Evolutionary conservation across 108 stramenopile species (phyloP).

Genomic region (Stephanodiscus minutulus): DNA sequence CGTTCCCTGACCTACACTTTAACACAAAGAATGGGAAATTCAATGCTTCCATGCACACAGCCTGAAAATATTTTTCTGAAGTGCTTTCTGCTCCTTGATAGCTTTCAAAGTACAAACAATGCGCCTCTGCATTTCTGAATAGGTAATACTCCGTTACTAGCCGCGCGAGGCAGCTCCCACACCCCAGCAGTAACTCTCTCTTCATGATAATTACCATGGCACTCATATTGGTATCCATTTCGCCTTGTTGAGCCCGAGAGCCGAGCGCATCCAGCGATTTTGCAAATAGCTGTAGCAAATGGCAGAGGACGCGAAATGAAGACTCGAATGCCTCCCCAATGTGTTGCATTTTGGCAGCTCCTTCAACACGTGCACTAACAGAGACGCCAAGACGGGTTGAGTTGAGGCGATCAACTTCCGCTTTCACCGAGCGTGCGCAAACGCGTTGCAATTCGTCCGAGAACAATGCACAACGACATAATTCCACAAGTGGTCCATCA

Average conservation of each 20-base stretch:
- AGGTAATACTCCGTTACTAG: constrained; percentile 39
- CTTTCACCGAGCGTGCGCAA: constrained; percentile 30
- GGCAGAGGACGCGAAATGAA: constrained; percentile 29
- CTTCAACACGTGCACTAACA: constrained; percentile 20
- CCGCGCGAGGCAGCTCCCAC: constrained; percentile 32
- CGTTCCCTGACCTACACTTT: constrained; percentile 18
- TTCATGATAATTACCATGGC: constrained; percentile 20
- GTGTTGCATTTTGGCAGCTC: constrained; percentile 23
- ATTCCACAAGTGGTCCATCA: constrained; percentile 44
- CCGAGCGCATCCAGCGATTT: constrained; percentile 27
- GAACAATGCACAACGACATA: constrained; percentile 23
- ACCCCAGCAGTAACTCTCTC: constrained; percentile 22
- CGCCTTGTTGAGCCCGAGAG: neutral
- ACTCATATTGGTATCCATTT: neutral
- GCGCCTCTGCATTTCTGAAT: constrained; percentile 24
- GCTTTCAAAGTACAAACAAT: constrained; percentile 27
- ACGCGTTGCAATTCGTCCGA: constrained; percentile 10
- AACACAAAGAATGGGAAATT: constrained; percentile 29
- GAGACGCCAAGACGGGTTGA: constrained; percentile 19
- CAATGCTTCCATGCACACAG: constrained; percentile 8
- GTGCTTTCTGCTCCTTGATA: neutral
- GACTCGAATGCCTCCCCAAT: constrained; percentile 28
- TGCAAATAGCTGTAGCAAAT: constrained; percentile 34
- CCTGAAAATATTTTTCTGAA: neutral
- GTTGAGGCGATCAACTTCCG: constrained; percentile 16